Conservation (phyloP, 2,329 filamentous ascomycete species). For the Periconia sp. region DNA sequence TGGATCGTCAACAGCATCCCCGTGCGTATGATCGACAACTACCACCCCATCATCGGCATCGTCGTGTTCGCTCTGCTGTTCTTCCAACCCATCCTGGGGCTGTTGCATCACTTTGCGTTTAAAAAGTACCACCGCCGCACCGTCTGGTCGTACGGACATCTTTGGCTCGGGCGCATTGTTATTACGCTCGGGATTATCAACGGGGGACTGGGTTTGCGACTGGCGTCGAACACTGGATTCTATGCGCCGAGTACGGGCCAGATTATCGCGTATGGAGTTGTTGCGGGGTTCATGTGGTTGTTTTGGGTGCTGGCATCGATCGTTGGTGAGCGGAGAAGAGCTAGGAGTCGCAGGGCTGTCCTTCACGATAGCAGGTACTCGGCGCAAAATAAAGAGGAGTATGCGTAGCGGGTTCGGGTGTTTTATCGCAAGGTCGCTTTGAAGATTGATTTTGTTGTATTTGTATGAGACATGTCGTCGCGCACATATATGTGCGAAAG, state of each 20-base stretch:
- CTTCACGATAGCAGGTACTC: slow-evolving; percentile 5
- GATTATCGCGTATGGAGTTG: slow-evolving; percentile 35
- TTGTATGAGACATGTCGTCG: no score
- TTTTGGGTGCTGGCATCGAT: slow-evolving; percentile 31
- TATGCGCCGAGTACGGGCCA: slow-evolving; percentile 28
- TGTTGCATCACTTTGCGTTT: slow-evolving; percentile 55
- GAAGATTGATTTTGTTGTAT: no score
- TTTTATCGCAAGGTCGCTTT: no score
- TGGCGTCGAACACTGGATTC: slow-evolving; percentile 31
- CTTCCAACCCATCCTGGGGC: slow-evolving; percentile 56
- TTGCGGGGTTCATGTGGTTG: slow-evolving; percentile 39
- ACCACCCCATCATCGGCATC: slow-evolving; percentile 57
- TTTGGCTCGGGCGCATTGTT: slow-evolving; percentile 56
- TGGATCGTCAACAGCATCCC: slow-evolving; percentile 47
- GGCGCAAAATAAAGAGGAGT: slow-evolving; percentile 14
- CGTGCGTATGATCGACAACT: slow-evolving; percentile 31
- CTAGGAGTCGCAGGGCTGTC: slow-evolving; percentile 11
- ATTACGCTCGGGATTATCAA: slow-evolving; percentile 58
- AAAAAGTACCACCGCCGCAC: slow-evolving; percentile 49
- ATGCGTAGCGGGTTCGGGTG: slow-evolving; percentile 10
- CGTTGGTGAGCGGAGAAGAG: slow-evolving; percentile 28
- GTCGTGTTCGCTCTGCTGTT: slow-evolving; percentile 54
- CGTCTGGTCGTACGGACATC: slow-evolving; percentile 52
- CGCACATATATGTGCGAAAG: no score
- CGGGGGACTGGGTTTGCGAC: slow-evolving; percentile 52